Percentiles rank a stretch among this genome's conserved stretches.
These are phyloP conservation scores for Yarrowia osloensis DNA, from an alignment of 805 yeast genomes.

Conservation along the genomic window DNA sequence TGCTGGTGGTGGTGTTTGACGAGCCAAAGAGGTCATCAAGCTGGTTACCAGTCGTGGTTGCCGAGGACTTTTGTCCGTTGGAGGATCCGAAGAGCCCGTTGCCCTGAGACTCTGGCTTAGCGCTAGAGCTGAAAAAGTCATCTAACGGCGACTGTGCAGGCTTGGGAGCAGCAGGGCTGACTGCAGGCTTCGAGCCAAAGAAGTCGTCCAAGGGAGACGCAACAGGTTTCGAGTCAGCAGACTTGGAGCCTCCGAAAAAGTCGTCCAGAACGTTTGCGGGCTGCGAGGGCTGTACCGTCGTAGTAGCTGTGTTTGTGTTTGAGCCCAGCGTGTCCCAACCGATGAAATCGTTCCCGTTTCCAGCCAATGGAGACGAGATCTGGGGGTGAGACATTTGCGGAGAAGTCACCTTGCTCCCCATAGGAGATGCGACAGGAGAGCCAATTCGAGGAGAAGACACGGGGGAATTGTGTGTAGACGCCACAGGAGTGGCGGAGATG, in stretches of 20 bases:
- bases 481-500: constrained; percentile 1
- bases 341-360: not conserved
- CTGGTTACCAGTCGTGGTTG: not conserved
- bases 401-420: not conserved
- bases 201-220: not conserved
- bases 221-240: not conserved
- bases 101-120: not conserved
- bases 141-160: not conserved
- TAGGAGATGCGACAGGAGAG: not conserved
- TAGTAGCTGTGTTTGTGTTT: not conserved
- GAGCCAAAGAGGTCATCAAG: constrained; percentile 1
- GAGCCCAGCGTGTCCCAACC: not conserved
- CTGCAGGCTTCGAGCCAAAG: not conserved
- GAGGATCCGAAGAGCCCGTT: not conserved
- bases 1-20: not conserved
- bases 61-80: not conserved
- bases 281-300: not conserved
- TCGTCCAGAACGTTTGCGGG: not conserved
- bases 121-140: not conserved
- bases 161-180: not conserved
- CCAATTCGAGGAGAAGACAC: not conserved
- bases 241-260: not conserved
- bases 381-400: not conserved
- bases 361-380: constrained; percentile 8
- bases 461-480: not conserved